Percentiles rank a stretch among this genome's conserved stretches.
These are phyloP conservation scores for Saccharomyces hybrid DNA, from an alignment of 1,139 yeast species.

Conservation along the genomic window DNA sequence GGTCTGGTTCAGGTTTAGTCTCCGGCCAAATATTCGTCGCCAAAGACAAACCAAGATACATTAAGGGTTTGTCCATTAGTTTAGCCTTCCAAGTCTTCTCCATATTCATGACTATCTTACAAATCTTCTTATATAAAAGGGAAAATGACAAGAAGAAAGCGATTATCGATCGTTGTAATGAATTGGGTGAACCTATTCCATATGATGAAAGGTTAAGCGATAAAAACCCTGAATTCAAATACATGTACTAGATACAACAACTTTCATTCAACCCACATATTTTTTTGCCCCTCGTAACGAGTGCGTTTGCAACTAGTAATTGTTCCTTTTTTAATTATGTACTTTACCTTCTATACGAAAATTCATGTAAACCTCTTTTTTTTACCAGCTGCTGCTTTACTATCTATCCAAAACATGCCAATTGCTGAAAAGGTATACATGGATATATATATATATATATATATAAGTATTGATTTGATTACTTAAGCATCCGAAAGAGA, in stretches of 20 bases:
- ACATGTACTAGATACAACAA: conserved; percentile 32
- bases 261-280: neutral
- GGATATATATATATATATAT: neutral
- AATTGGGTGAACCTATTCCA: conserved; percentile 39
- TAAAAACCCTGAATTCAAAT: conserved; percentile 51
- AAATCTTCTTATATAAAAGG: conserved; percentile 37
- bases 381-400: neutral
- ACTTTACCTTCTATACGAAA: neutral
- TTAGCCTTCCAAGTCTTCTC: conserved; percentile 48
- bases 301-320: conserved; percentile 5
- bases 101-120: conserved; percentile 39
- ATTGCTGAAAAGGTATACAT: neutral
- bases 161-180: conserved; percentile 24
- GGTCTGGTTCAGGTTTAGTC: conserved; percentile 41
- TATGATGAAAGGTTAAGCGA: conserved; percentile 51
- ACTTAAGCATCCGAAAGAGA: neutral
- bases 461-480: neutral
- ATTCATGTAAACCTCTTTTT: neutral
- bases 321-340: conserved; percentile 13
- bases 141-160: conserved; percentile 39
- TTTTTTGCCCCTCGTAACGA: neutral
- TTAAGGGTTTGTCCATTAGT: conserved; percentile 40
- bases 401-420: neutral
- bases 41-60: conserved; percentile 30
- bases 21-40: conserved; percentile 38